These are phyloP conservation scores for Penicillium nordicum DNA, from an alignment of 2,329 filamentous ascomycete species.

Conservation along the genomic window DNA sequence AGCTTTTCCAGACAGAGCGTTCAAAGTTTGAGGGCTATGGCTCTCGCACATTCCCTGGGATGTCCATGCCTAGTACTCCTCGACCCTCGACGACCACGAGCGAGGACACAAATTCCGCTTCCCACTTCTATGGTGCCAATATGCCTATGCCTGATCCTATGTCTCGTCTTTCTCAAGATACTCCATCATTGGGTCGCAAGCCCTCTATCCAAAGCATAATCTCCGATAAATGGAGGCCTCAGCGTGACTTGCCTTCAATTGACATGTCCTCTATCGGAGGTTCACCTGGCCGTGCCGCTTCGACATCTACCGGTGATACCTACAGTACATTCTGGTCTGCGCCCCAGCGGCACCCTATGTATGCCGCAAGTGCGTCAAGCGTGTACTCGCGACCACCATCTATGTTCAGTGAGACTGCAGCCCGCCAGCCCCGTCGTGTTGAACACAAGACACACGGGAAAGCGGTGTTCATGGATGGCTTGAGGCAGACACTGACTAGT, in stretches of 20 bases:
- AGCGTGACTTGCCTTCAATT: slow-evolving; percentile 55
- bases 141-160: slow-evolving; percentile 31
- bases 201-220: slow-evolving; percentile 68
- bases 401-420: slow-evolving; percentile 39
- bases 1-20: slow-evolving; percentile 73
- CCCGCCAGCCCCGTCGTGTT: slow-evolving; percentile 30
- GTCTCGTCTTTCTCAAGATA: slow-evolving; percentile 33
- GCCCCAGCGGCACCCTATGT: slow-evolving; percentile 65
- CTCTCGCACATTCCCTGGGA: slow-evolving; percentile 34
- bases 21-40: slow-evolving; percentile 41
- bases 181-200: slow-evolving; percentile 49
- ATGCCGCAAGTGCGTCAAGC: slow-evolving; percentile 61
- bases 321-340: slow-evolving; percentile 85
- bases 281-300: slow-evolving; percentile 64
- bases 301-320: slow-evolving; percentile 67
- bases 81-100: slow-evolving; percentile 45
- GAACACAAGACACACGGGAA: slow-evolving; percentile 61
- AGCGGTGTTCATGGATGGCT: slow-evolving; percentile 69
- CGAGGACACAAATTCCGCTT: slow-evolving; percentile 39
- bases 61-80: slow-evolving; percentile 46
- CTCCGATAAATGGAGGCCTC: slow-evolving; percentile 61
- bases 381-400: slow-evolving; percentile 47
- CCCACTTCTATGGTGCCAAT: slow-evolving; percentile 26
- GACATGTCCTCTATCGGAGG: slow-evolving; percentile 61
- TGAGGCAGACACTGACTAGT: slow-evolving; percentile 77